Evolutionary conservation across 75 land plant species (phyloP).

Genomic region (Sequoia sempervirens): DNA sequence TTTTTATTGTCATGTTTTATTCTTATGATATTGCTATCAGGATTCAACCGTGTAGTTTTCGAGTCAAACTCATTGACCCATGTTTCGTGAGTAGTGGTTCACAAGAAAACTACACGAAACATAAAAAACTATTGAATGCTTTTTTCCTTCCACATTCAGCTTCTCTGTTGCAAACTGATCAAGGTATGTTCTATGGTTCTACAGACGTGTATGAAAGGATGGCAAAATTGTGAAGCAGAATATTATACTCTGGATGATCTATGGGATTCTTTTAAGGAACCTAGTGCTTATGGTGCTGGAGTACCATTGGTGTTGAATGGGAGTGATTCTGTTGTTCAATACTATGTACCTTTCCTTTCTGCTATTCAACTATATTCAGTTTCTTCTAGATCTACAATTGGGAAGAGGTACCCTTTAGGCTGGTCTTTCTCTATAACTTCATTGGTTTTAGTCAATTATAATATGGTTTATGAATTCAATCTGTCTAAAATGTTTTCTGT

Average conservation of each 20-base stretch:
- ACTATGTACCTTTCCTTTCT: constrained; percentile 81
- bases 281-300: constrained; percentile 88
- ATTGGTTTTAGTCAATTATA: neutral
- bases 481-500: neutral
- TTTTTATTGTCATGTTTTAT: neutral
- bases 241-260: constrained; percentile 64
- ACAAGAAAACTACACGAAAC: too few species aligned
- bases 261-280: constrained; percentile 80
- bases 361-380: constrained; percentile 60
- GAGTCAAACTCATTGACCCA: too few species aligned
- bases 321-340: constrained; percentile 63
- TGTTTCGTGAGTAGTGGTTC: too few species aligned
- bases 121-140: neutral
- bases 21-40: too few species aligned
- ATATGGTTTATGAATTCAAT: neutral
- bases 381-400: constrained; percentile 7
- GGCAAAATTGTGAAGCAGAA: constrained; percentile 33
- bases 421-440: neutral
- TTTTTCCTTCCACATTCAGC: neutral
- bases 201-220: constrained; percentile 35
- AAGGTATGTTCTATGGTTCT: neutral
- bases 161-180: neutral
- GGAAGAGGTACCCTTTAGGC: constrained; percentile 23
- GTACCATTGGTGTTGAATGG: constrained; percentile 63
- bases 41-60: too few species aligned